Evolutionary conservation across 371 early-diverging fungal species (phyloP).

Genomic region (Batrachochytrium dendrobatidis): DNA sequence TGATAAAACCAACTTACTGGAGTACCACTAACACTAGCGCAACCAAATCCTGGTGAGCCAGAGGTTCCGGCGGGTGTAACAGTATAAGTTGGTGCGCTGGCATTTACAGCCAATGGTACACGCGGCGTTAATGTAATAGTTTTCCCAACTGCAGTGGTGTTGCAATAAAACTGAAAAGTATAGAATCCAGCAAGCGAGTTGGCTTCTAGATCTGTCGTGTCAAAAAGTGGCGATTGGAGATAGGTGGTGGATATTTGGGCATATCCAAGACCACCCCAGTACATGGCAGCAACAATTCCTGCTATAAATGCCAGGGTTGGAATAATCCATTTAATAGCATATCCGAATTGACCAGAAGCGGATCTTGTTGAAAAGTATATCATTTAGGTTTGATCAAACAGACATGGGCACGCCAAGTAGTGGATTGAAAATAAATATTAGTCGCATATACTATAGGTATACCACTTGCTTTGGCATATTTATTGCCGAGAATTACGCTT

Average conservation of each 20-base stretch:
- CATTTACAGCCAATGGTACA: slow-evolving; percentile 7
- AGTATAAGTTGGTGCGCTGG: slow-evolving; percentile 8
- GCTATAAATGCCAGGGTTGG: slow-evolving; percentile 35
- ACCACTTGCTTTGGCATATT: too few species aligned
- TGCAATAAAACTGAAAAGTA: slow-evolving; percentile 11
- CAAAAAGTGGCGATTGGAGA: slow-evolving; percentile 15
- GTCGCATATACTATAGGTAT: too few species aligned
- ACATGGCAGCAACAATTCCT: slow-evolving; percentile 28
- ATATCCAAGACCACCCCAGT: slow-evolving; percentile 37
- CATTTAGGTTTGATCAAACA: too few species aligned
- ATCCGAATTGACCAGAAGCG: slow-evolving; percentile 26
- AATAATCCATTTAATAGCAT: slow-evolving; percentile 47
- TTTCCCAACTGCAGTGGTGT: slow-evolving; percentile 1
- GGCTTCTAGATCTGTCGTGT: slow-evolving; percentile 7
- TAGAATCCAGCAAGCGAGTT: slow-evolving; percentile 13
- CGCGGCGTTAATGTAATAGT: slow-evolving; percentile 5
- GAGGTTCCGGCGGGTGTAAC: slow-evolving; percentile 2
- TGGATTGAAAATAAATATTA: too few species aligned
- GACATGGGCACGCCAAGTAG: too few species aligned
- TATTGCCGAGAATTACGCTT: too few species aligned
- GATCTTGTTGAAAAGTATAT: too few species aligned
- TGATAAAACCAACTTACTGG: neutral
- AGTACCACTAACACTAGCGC: neutral
- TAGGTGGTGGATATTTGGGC: slow-evolving; percentile 29
- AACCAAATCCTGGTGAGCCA: neutral